Evolutionary conservation across 495 filamentous ascomycete species (phyloP), one percentile per base, ranked within the genome.

Genomic region (Neurospora tetraspora): DNA sequence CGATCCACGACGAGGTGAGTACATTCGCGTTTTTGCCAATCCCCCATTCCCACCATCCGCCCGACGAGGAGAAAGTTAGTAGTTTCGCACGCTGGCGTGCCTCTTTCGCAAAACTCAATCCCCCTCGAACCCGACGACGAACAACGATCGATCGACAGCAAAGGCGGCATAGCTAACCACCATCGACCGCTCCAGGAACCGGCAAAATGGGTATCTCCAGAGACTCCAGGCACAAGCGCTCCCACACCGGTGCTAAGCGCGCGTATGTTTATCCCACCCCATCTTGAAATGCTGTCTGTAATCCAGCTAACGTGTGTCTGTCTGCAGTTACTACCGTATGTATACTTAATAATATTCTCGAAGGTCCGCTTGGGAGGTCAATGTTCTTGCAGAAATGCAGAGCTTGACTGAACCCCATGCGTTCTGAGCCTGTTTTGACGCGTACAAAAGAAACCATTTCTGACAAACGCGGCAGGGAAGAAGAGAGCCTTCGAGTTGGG

Each of bases 401-500:
- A 68, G 68, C 43, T 27, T 47, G 27, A 72, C 75, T 70, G 71
- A 36, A 76, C 69, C 72, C 79, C 83, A 84, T 86, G 86, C 87
- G 92, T 88, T 88, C 86, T 86, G 83, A 88, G 85, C 86, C 87
- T 81, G 81, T 80, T 80, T 65, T 80, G 83, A 81, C 85, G 78
- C 79, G 74, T 73, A 73, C 72, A 59, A 70, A 73, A 77, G 71
- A 40, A 53, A 37, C 34, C 70, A 75, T 76, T 79, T 79, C 79
- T 80, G 74, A 80, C 79, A 78, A 65, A 72, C 76, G 77, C 73
- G 74, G 76, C 79, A 88, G 86, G 86, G 88, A 90, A 90, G 88
- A 90, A 90, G 88, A 87, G 96, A 90, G 96, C 94, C 83, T 99
- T 98, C 91, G 96, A 99, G 90, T 93, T 94, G 84, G 96, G 96